A percentile compares a stretch with the other conserved stretches of the same genome.
Evolutionary conservation across 1,284 basidiomycete species (phyloP).

Genomic region (Cutaneotrichosporon mucoides): DNA sequence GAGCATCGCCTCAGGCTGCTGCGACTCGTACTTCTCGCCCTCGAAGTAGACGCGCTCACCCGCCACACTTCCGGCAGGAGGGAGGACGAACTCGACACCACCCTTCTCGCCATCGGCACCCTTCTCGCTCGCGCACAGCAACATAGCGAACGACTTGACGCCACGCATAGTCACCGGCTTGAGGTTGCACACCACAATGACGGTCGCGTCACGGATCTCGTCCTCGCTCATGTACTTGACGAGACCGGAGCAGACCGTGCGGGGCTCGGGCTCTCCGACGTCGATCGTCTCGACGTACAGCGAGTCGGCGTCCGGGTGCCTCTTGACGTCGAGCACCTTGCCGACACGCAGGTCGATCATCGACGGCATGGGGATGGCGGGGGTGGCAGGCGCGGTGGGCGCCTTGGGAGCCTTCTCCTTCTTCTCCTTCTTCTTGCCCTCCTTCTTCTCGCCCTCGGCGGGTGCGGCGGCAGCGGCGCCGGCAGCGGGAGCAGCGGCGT

Average conservation of each 20-base stretch:
- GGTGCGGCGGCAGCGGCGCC: constrained; percentile 2
- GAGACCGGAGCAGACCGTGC: constrained; percentile 90
- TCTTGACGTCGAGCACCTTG: constrained; percentile 83
- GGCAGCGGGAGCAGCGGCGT: constrained; percentile 10
- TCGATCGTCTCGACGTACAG: constrained; percentile 92
- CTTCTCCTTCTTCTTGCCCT: constrained; percentile 55
- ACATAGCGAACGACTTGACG: constrained; percentile 94
- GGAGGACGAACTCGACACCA: constrained; percentile 85
- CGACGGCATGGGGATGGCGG: constrained; percentile 74
- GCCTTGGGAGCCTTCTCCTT: constrained; percentile 46
- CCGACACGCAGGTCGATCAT: constrained; percentile 94
- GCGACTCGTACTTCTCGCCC: constrained; percentile 70
- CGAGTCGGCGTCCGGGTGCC: constrained; percentile 90
- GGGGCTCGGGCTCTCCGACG: constrained; percentile 82
- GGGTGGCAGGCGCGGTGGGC: constrained; percentile 54
- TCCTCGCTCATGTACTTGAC: constrained; percentile 94
- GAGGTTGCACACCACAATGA: constrained; percentile 84
- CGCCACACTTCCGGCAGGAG: constrained; percentile 77
- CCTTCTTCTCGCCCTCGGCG: constrained; percentile 35
- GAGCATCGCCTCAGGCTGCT: constrained; percentile 69
- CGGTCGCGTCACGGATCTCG: constrained; percentile 76
- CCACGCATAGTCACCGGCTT: constrained; percentile 95
- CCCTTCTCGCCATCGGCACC: constrained; percentile 70
- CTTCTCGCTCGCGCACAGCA: constrained; percentile 80
- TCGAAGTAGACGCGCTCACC: constrained; percentile 93